phyloP scores from a whole-genome alignment of 176 grass and related monocot genomes.

The Olyra latifolia region DNA sequence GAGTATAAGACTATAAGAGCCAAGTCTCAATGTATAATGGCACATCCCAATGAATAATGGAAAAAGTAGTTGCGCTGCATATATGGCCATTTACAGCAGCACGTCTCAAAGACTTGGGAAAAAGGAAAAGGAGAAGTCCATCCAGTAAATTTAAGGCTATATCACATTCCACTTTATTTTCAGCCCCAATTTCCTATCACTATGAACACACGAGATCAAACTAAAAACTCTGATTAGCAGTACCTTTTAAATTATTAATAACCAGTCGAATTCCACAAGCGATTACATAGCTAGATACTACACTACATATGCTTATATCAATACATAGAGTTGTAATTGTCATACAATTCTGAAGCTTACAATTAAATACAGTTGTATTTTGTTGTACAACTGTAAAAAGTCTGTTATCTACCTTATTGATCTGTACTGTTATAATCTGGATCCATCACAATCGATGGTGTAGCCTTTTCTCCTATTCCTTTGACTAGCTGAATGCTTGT shows the following conservation, averaged over 20 bases:
- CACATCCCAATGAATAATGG: not conserved
- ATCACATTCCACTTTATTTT: constrained; percentile 1
- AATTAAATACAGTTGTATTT: no score
- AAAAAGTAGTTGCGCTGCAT: not conserved
- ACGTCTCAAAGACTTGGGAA: not conserved
- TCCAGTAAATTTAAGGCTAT: constrained; percentile 2
- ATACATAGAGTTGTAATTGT: no score
- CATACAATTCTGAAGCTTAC: no score
- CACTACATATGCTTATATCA: no score
- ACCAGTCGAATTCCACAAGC: no score
- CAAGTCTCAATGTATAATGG: not conserved
- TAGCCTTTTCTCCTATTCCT: no score
- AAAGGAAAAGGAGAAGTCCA: not conserved
- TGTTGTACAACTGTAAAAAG: no score
- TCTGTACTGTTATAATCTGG: no score
- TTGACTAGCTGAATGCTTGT: no score
- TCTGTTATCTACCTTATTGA: no score
- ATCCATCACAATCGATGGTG: no score
- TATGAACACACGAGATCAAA: constrained; percentile 8
- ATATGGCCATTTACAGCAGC: not conserved
- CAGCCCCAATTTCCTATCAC: not conserved
- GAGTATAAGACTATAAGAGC: constrained; percentile 20
- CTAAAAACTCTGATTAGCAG: not conserved
- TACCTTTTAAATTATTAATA: not conserved
- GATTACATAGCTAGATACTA: no score